phyloP scores from a whole-genome alignment of 1,139 yeast genomes.

The Cylindricascospora bacillispora region DNA sequence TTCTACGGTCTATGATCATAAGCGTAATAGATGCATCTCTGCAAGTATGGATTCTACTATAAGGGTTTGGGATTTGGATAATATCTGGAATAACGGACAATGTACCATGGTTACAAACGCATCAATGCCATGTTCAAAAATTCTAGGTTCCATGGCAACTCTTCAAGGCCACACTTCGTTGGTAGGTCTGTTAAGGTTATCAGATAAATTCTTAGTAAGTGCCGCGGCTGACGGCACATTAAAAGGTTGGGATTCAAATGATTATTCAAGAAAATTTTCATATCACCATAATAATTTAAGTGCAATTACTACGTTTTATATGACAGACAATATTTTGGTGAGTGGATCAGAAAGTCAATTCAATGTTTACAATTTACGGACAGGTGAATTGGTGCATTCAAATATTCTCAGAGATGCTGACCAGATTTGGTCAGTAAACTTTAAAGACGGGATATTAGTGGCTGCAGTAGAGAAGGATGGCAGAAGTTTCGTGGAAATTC shows the following conservation, averaged over 20 bases:
- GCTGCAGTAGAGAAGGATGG: conserved; percentile 75
- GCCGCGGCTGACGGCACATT: conserved; percentile 95
- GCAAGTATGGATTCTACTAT: conserved; percentile 89
- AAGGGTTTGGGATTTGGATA: conserved; percentile 74
- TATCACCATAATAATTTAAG: conserved; percentile 75
- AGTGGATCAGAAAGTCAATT: conserved; percentile 79
- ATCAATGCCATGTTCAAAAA: conserved; percentile 18
- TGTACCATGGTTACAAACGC: conserved; percentile 18
- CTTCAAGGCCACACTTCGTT: conserved; percentile 71
- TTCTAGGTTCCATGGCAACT: conserved; percentile 21
- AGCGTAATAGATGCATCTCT: conserved; percentile 69
- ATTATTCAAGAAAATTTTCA: conserved; percentile 55
- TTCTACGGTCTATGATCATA: conserved; percentile 69
- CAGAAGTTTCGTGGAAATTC: conserved; percentile 61
- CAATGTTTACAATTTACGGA: conserved; percentile 75
- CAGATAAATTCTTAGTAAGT: conserved; percentile 70
- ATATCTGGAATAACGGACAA: conserved; percentile 22
- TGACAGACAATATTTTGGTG: conserved; percentile 71
- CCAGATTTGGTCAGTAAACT: conserved; percentile 89
- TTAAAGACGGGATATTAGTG: conserved; percentile 73
- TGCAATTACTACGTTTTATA: conserved; percentile 89
- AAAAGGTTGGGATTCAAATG: conserved; percentile 83
- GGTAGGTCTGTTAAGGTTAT: conserved; percentile 75
- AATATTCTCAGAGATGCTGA: conserved; percentile 69
- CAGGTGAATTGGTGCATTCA: conserved; percentile 57